phyloP scores from a whole-genome alignment of 805 yeast species.

The Yamadazyma tumulicola region DNA sequence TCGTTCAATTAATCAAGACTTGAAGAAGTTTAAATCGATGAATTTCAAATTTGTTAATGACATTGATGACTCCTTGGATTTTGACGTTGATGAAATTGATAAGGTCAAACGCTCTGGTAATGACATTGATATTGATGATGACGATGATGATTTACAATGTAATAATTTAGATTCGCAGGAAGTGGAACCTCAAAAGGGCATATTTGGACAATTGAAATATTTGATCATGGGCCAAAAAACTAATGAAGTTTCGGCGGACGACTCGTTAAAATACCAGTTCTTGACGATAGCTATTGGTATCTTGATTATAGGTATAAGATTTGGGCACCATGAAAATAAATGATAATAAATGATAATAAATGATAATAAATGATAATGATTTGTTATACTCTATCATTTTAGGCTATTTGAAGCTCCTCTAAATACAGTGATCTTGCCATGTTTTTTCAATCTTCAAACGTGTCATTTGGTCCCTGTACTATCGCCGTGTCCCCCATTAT shows the following conservation, averaged over 20 bases:
- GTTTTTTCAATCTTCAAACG: no score
- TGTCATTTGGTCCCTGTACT: no score
- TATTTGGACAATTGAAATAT: slow-evolving; percentile 33
- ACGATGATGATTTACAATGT: slow-evolving; percentile 11
- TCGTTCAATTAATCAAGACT: slow-evolving; percentile 15
- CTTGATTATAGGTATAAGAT: slow-evolving; percentile 35
- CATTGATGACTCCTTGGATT: slow-evolving; percentile 9
- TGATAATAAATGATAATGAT: no score
- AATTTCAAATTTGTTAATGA: slow-evolving; percentile 14
- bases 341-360: no score
- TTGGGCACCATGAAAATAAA: slow-evolving; percentile 26
- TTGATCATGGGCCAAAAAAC: slow-evolving; percentile 29
- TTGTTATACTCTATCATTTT: no score
- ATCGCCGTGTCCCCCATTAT: no score
- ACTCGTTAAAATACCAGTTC: slow-evolving; percentile 39
- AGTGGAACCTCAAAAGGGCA: slow-evolving; percentile 18
- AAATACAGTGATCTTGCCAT: no score
- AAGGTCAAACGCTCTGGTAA: neutral
- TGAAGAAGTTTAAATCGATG: slow-evolving; percentile 37
- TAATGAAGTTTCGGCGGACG: slow-evolving; percentile 31
- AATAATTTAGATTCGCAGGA: slow-evolving; percentile 4
- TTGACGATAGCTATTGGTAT: slow-evolving; percentile 42
- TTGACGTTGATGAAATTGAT: slow-evolving; percentile 5
- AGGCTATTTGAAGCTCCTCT: no score
- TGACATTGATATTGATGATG: slow-evolving; percentile 3